phyloP scores from a whole-genome alignment of 2,329 filamentous ascomycete species.

The Clathrospora elynae region DNA sequence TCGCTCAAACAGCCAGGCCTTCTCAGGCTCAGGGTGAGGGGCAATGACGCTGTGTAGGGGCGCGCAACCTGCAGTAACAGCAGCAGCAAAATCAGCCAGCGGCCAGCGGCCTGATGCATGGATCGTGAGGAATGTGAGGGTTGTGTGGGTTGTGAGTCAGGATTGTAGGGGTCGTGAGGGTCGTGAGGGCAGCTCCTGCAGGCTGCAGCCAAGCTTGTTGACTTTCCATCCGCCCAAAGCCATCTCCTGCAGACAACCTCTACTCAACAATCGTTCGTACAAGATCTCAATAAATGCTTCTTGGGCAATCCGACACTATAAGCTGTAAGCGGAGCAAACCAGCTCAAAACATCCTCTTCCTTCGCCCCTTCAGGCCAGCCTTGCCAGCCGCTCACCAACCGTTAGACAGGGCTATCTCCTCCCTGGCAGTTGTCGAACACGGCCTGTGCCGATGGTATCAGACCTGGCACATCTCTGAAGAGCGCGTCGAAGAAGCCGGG shows the following conservation, averaged over 20 bases:
- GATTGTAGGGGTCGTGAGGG: neutral
- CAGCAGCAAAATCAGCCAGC: neutral
- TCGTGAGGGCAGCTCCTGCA: neutral
- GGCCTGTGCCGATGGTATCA: constrained; percentile 13
- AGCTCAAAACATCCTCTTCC: too few species aligned
- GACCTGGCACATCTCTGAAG: constrained; percentile 20
- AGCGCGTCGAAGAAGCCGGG: constrained; percentile 29
- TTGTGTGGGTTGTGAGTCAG: neutral
- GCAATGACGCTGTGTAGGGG: constrained; percentile 1
- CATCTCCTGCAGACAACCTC: neutral
- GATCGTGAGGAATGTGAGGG: neutral
- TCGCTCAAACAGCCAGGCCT: constrained; percentile 4
- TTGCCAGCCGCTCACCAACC: constrained; percentile 23
- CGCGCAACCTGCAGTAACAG: neutral
- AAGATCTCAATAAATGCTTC: neutral
- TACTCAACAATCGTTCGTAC: neutral
- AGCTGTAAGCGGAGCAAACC: constrained; percentile 22
- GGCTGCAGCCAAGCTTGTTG: neutral
- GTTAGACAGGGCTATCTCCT: constrained; percentile 25
- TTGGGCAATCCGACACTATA: too few species aligned
- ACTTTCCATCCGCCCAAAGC: neutral
- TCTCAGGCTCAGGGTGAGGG: constrained; percentile 3
- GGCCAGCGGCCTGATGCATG: constrained; percentile 1
- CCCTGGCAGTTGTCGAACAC: constrained; percentile 25
- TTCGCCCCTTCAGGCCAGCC: too few species aligned